Evolutionary conservation across 306 rosid species (phyloP).

Genomic region (Arachis hypogaea): DNA sequence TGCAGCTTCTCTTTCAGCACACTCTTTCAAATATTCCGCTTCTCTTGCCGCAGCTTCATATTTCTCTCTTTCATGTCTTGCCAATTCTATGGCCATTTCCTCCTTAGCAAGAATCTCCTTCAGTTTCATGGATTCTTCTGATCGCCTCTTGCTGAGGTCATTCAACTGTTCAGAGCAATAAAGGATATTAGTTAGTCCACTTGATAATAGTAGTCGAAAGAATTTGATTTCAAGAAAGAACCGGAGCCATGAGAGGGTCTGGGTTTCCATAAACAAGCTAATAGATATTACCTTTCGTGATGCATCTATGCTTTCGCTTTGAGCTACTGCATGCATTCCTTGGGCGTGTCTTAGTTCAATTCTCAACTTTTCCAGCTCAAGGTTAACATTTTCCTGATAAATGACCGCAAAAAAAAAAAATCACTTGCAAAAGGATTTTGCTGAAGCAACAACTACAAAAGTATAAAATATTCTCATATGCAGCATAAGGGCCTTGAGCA

Average conservation of each 20-base stretch:
- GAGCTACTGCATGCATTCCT: slow-evolving; percentile 87
- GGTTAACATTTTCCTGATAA: slow-evolving; percentile 64
- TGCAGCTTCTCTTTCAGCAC: slow-evolving; percentile 70
- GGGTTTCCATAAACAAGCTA: background rate
- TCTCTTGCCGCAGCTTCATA: slow-evolving; percentile 66
- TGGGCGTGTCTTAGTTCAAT: slow-evolving; percentile 82
- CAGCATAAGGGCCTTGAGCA: background rate
- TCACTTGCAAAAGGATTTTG: slow-evolving; percentile 20
- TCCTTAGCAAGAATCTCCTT: slow-evolving; percentile 63
- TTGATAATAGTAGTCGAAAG: background rate
- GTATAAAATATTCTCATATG: background rate
- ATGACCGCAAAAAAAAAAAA: slow-evolving; percentile 15
- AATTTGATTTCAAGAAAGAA: slow-evolving; percentile 25
- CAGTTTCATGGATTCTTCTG: slow-evolving; percentile 64
- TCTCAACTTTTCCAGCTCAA: slow-evolving; percentile 89
- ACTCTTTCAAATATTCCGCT: slow-evolving; percentile 59
- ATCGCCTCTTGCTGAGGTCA: slow-evolving; percentile 55
- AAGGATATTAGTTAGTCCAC: slow-evolving; percentile 36
- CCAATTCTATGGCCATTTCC: slow-evolving; percentile 57
- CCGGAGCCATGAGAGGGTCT: background rate
- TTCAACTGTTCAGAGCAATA: slow-evolving; percentile 58
- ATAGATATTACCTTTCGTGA: slow-evolving; percentile 63
- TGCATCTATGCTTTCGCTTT: slow-evolving; percentile 73
- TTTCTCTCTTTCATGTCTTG: slow-evolving; percentile 61
- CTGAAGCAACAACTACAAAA: slow-evolving; percentile 18